Evolutionary conservation across 495 filamentous ascomycete genomes (phyloP).

Genomic region (Penicillium odoratum): DNA sequence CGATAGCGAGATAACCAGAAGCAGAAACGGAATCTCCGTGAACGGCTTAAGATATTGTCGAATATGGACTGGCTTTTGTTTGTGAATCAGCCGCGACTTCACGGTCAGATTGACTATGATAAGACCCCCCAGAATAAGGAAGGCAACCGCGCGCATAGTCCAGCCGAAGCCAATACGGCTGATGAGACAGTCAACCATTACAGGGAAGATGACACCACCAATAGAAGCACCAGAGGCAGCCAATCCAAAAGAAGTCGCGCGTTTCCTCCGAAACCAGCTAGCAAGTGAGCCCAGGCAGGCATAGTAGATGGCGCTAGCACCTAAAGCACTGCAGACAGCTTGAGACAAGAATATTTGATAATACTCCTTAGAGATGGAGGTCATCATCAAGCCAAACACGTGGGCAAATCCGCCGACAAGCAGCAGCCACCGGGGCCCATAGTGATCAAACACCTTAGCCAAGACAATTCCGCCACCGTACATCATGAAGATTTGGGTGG

Average conservation of each 20-base stretch:
- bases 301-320: not conserved
- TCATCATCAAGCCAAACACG: not conserved
- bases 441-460: not conserved
- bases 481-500: not conserved
- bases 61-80: not conserved
- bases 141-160: not conserved
- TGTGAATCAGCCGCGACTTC: not conserved
- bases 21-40: too few species aligned
- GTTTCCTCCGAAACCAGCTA: not conserved
- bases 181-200: not conserved
- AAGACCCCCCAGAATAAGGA: not conserved
- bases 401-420: not conserved
- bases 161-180: not conserved
- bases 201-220: not conserved
- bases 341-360: not conserved
- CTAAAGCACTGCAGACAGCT: not conserved
- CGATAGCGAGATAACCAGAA: too few species aligned
- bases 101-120: not conserved
- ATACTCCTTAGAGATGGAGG: not conserved
- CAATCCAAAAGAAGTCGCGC: not conserved
- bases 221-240: not conserved
- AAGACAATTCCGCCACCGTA: not conserved
- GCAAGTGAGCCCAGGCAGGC: too few species aligned
- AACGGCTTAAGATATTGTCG: not conserved
- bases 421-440: not conserved